Percentiles rank a stretch among this genome's conserved stretches.
Evolutionary conservation across 23 red algal species (phyloP).

Genomic region (Gracilaria domingensis): DNA sequence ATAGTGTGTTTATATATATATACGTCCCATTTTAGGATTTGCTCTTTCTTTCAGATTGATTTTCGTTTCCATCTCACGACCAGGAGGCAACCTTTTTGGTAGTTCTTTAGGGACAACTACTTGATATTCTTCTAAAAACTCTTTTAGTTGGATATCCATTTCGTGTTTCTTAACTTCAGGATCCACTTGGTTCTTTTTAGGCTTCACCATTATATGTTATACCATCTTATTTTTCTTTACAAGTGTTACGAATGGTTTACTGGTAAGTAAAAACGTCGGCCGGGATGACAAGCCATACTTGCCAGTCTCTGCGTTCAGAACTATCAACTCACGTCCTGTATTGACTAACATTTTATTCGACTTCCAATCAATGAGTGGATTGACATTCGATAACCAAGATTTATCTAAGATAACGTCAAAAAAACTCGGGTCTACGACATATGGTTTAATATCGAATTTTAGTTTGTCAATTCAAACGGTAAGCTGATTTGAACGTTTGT

Average conservation of each 20-base stretch:
- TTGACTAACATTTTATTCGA: no score
- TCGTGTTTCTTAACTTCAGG: no score
- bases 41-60: constrained; percentile 1
- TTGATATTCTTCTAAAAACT: no score
- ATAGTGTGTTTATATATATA: no score
- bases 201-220: no score
- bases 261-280: no score
- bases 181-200: background rate
- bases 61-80: constrained; percentile 38
- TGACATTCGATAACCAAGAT: background rate
- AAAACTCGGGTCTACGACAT: constrained; percentile 8
- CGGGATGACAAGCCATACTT: no score
- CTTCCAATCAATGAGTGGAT: no score
- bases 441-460: background rate
- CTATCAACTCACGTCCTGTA: background rate
- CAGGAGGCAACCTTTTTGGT: background rate
- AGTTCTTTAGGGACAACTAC: background rate
- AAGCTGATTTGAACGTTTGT: background rate
- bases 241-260: no score
- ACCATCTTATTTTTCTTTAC: no score
- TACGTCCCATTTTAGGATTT: constrained; percentile 30
- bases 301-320: no score
- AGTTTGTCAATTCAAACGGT: constrained; percentile 2
- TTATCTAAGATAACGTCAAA: constrained; percentile 31
- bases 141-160: no score